Evolutionary conservation across 805 yeast genomes (phyloP).

Genomic region (Sugiyamaella lignohabitans): DNA sequence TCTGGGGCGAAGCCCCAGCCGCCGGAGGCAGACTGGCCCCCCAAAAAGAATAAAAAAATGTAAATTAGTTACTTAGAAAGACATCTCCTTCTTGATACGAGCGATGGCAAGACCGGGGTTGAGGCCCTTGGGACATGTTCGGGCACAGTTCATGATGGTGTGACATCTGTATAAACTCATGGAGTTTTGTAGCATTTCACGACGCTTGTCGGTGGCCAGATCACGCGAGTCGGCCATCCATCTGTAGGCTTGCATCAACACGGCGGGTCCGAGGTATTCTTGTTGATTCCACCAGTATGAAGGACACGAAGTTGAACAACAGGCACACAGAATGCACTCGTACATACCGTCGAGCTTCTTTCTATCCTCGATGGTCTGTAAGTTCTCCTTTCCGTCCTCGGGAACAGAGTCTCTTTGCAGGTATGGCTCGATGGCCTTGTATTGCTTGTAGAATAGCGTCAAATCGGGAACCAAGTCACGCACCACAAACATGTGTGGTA

Average conservation of each 20-base stretch:
- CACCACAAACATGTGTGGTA: conserved; percentile 97
- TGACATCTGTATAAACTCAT: conserved; percentile 98
- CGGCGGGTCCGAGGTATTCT: conserved; percentile 98
- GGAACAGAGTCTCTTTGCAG: conserved; percentile 78
- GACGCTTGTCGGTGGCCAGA: conserved; percentile 75
- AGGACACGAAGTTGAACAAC: conserved; percentile 98
- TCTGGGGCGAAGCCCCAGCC: not conserved
- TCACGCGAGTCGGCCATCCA: conserved; percentile 98
- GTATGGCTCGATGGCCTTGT: conserved; percentile 95
- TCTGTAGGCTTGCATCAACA: conserved; percentile 97
- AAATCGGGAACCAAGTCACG: conserved; percentile 96
- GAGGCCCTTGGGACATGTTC: conserved; percentile 97
- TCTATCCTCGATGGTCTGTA: conserved; percentile 88
- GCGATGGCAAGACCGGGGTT: conserved; percentile 98
- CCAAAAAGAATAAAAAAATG: no score
- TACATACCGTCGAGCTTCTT: conserved; percentile 93
- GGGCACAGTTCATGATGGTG: conserved; percentile 98
- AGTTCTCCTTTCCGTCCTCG: conserved; percentile 85
- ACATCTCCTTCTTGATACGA: conserved; percentile 89
- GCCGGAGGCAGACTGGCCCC: not conserved
- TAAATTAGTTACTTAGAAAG: conserved; percentile 39
- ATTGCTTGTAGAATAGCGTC: conserved; percentile 96
- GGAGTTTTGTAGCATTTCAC: conserved; percentile 86
- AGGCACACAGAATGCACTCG: conserved; percentile 97
- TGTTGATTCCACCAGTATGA: conserved; percentile 99